Evolutionary conservation across 2,329 filamentous ascomycete genomes (phyloP).

Genomic region (Penicillium concentricum): DNA sequence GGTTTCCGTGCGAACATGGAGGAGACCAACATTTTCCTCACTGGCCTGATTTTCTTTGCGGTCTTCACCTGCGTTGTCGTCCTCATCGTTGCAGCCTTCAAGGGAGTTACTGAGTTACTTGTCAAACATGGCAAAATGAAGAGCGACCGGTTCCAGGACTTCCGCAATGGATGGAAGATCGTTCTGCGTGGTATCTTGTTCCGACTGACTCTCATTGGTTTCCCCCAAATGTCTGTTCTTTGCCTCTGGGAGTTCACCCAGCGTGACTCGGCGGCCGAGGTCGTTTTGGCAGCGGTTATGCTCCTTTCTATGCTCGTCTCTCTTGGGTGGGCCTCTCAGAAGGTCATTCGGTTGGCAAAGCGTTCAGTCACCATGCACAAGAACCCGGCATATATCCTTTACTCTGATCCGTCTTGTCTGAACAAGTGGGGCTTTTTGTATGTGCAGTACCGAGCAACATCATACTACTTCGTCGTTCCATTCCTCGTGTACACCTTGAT

Average conservation of each 20-base stretch:
- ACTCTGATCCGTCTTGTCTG: slow-evolving; percentile 87
- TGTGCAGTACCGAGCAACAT: slow-evolving; percentile 91
- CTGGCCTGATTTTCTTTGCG: slow-evolving; percentile 83
- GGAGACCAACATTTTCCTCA: slow-evolving; percentile 89
- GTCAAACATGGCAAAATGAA: slow-evolving; percentile 76
- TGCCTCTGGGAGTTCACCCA: slow-evolving; percentile 92
- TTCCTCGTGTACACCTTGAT: slow-evolving; percentile 74
- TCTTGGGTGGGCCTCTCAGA: slow-evolving; percentile 81
- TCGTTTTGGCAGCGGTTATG: slow-evolving; percentile 86
- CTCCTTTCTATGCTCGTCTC: slow-evolving; percentile 76
- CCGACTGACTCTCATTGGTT: slow-evolving; percentile 84
- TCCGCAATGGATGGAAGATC: slow-evolving; percentile 90
- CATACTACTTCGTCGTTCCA: slow-evolving; percentile 91
- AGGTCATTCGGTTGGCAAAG: slow-evolving; percentile 85
- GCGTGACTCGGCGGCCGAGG: slow-evolving; percentile 78
- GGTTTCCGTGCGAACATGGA: slow-evolving; percentile 85
- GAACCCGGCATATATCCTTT: slow-evolving; percentile 95
- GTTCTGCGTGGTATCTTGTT: slow-evolving; percentile 93
- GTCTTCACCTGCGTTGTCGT: slow-evolving; percentile 76
- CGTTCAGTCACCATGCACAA: slow-evolving; percentile 89
- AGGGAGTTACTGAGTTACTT: slow-evolving; percentile 73
- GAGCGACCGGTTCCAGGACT: slow-evolving; percentile 82
- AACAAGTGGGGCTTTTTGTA: slow-evolving; percentile 99
- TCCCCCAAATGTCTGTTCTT: slow-evolving; percentile 84
- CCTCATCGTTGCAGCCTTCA: slow-evolving; percentile 73